Evolutionary conservation across 768 basidiomycete species (phyloP), one percentile per base, ranked within the genome.

Genomic region (Wakefieldia striispora): DNA sequence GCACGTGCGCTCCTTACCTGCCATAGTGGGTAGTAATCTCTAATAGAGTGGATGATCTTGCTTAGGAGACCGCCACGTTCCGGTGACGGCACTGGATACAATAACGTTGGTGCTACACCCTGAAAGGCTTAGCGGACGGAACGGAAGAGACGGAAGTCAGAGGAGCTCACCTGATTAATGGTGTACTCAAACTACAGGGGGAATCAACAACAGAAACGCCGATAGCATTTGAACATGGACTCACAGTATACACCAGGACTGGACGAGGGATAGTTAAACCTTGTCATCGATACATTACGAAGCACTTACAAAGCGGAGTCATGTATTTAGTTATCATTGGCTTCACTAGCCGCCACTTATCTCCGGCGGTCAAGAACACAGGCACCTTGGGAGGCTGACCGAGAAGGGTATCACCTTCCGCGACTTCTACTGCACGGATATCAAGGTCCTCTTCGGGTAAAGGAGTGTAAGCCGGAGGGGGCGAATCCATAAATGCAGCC

Each of bases 11-110:
- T 17, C 76, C 21, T n/a, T 53, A 86, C 89, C 84, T 92, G 91
- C 90, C 93, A 97, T 35, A 95, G 78, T 2, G 94, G 94, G 69
- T 97, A 97, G 65, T 94, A 98, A 62, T 97, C 95, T 33, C 92
- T 78, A 17, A 93, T 76, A 1, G 82, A 84, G 59, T 89, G 83
- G 49, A 98, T 90, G 51, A 97, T 77, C 62, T 77, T 81, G 62
- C 84, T 81, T 43, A 95, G 74, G 12, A 91, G 43, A 47, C 81
- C 77, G 52, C 85, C 74, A 5, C 72, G 70, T 7, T 81, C 78
- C 1, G 74, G 63, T 0, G 79, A 75, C 0, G 95, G 94, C 11
- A 95, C 78, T 6, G 91, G 85, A 64, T 95, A 98, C 6, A 97
- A 66, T 16, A 98, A 73, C 0, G 93, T 95, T 1, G 95, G 95